phyloP scores from a whole-genome alignment of 176 grass and related monocot genomes.

The Oropetium thomaeum region DNA sequence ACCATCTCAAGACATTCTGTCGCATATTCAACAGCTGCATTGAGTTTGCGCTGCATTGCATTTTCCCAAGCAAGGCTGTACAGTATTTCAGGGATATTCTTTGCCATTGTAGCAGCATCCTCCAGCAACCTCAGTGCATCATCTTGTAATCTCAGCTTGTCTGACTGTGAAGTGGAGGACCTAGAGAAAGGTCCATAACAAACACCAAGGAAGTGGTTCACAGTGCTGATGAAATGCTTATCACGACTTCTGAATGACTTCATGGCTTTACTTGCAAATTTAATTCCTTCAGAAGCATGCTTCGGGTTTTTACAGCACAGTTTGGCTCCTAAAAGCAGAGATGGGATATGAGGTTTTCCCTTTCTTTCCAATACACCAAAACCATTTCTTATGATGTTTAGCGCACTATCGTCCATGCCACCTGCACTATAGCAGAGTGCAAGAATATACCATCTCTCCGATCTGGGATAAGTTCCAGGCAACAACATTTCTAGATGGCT shows the following conservation, averaged over 20 bases:
- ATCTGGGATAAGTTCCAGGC: constrained; percentile 77
- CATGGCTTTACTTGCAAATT: constrained; percentile 70
- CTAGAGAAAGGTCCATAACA: constrained; percentile 79
- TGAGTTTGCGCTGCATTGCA: constrained; percentile 83
- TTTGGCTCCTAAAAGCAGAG: constrained; percentile 91
- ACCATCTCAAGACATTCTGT: constrained; percentile 74
- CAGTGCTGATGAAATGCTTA: constrained; percentile 63
- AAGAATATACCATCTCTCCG: constrained; percentile 93
- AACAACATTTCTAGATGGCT: constrained; percentile 77
- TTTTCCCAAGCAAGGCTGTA: constrained; percentile 87
- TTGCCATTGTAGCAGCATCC: constrained; percentile 49
- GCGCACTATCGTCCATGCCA: constrained; percentile 75
- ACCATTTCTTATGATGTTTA: constrained; percentile 80
- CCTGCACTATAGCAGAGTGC: constrained; percentile 82
- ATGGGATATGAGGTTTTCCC: constrained; percentile 76
- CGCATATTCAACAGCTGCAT: constrained; percentile 69
- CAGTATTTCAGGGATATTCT: constrained; percentile 73
- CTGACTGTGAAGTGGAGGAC: constrained; percentile 54
- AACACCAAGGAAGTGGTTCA: constrained; percentile 78
- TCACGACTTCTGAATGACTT: constrained; percentile 53
- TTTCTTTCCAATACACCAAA: constrained; percentile 65
- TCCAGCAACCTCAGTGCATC: constrained; percentile 56
- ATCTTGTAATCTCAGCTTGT: constrained; percentile 71
- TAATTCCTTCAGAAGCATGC: constrained; percentile 74
- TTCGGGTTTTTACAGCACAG: constrained; percentile 74